These are phyloP conservation scores for Botrytis pseudocinerea DNA, from an alignment of 2,329 filamentous ascomycete genomes.

Conservation along the genomic window DNA sequence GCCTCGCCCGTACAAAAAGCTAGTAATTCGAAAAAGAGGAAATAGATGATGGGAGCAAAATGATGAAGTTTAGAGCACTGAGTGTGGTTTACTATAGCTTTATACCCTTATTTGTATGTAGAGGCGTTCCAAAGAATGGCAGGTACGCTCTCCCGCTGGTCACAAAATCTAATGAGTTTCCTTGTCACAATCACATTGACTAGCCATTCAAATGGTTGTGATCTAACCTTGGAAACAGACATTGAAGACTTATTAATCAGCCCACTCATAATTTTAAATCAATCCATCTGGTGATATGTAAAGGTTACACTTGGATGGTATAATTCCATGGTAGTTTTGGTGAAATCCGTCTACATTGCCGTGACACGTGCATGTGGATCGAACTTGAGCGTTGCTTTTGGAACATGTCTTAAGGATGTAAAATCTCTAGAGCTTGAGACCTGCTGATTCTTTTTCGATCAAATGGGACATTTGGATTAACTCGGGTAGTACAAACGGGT, in stretches of 20 bases:
- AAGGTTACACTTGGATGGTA: not conserved
- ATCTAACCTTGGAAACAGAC: not conserved
- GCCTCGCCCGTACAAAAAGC: conserved; percentile 47
- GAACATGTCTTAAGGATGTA: not conserved
- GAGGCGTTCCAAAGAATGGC: conserved; percentile 20
- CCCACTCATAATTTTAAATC: not conserved
- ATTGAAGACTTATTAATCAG: not conserved
- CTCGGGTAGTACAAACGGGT: not conserved
- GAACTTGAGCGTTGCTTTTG: not conserved
- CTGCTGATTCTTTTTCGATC: not conserved
- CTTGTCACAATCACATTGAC: not conserved
- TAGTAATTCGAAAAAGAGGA: conserved; percentile 34
- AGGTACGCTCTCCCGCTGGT: too few species aligned
- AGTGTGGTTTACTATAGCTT: conserved; percentile 6
- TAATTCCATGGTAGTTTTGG: not conserved
- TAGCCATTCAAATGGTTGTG: not conserved
- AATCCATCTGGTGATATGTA: not conserved
- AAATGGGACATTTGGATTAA: not conserved
- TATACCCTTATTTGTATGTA: conserved; percentile 23
- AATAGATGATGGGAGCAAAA: conserved; percentile 6
- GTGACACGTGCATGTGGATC: not conserved
- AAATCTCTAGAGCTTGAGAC: too few species aligned
- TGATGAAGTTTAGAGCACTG: conserved; percentile 4
- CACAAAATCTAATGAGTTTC: not conserved
- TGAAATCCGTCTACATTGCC: not conserved